Evolutionary conservation across 345 rosid species (phyloP), one percentile per base, ranked within the genome.

Genomic region (Pugionium cornutum): DNA sequence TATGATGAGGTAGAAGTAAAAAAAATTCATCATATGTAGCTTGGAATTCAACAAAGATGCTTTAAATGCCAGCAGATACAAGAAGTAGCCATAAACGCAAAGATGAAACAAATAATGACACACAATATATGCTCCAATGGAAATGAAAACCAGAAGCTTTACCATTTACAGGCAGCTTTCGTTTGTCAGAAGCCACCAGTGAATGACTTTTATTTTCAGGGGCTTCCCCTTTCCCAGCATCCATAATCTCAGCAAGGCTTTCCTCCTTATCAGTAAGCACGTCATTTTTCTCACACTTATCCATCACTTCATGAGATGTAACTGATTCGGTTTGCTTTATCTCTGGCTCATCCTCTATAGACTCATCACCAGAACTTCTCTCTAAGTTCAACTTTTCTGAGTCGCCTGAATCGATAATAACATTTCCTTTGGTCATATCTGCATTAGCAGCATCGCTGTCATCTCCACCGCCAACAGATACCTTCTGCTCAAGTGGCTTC

Each of bases 311-410:
- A 70, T 72, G 86, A 70, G 81, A 56, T 60, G 75, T 73, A 75
- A 79, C 83, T 4, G 96, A 84, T 73, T 94, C 88, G 33, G 83
- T 71, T 65, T 80, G 95, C 75, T 86, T 94, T 69, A 77, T 81
- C 62, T 85, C 99, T 41, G 83, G 76, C 75, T 85, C 83, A 81
- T 95, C 97, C 66, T 95, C 96, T 90, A 87, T 84, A 40, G 95
- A 89, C 59, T 91, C 99, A 80, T 95, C 99, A 81, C 94, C 95
- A 63, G 99, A 91, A 82, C 91, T 84, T 79, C 91, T 84, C 75
- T 91, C 99, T 70, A 95, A 86, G 79, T 87, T 91, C 70, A 95
- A 82, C 80, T 87, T 91, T 78, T 95, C 97, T 2, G 86, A 86
- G 74, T 91, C 79, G 58, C 84, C 89, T 76, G 84, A 66, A 89